A percentile compares a stretch with the other conserved stretches of the same genome.
phyloP scores from a whole-genome alignment of 2,329 filamentous ascomycete species.

The Chrysoporthe puriensis region DNA sequence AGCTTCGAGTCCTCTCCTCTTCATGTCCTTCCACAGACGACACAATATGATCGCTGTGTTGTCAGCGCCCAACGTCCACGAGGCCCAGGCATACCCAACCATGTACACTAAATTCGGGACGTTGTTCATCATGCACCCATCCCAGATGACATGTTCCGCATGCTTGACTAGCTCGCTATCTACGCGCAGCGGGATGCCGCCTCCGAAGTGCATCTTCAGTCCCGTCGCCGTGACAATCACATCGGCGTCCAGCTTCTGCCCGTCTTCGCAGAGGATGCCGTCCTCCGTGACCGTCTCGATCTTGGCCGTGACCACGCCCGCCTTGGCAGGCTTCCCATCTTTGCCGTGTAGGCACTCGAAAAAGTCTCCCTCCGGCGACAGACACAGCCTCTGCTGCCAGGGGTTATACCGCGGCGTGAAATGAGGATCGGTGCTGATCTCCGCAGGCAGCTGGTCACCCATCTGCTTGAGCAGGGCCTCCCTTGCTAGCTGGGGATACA shows the following conservation, averaged over 20 bases:
- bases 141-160: slow-evolving; percentile 47
- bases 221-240: slow-evolving; percentile 70
- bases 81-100: slow-evolving; percentile 62
- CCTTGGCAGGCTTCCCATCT: slow-evolving; percentile 42
- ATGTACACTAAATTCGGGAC: slow-evolving; percentile 63
- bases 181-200: slow-evolving; percentile 13
- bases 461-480: slow-evolving; percentile 61
- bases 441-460: slow-evolving; percentile 56
- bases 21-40: slow-evolving; percentile 15
- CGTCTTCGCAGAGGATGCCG: slow-evolving; percentile 48
- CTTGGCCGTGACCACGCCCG: slow-evolving; percentile 47
- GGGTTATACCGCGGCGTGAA: slow-evolving; percentile 38
- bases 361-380: slow-evolving; percentile 53
- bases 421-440: slow-evolving; percentile 50
- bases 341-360: slow-evolving; percentile 39
- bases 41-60: slow-evolving; percentile 30
- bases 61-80: slow-evolving; percentile 67
- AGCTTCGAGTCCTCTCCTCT: slow-evolving; percentile 8
- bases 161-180: slow-evolving; percentile 15
- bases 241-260: slow-evolving; percentile 56
- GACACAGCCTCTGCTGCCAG: slow-evolving; percentile 72
- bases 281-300: slow-evolving; percentile 50
- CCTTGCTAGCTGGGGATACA: slow-evolving; percentile 69
- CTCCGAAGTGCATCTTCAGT: slow-evolving; percentile 20
- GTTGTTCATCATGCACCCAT: slow-evolving; percentile 62